Base-by-base conservation (phyloP, 305 asterid species). In the Plantago coronopus region DNA sequence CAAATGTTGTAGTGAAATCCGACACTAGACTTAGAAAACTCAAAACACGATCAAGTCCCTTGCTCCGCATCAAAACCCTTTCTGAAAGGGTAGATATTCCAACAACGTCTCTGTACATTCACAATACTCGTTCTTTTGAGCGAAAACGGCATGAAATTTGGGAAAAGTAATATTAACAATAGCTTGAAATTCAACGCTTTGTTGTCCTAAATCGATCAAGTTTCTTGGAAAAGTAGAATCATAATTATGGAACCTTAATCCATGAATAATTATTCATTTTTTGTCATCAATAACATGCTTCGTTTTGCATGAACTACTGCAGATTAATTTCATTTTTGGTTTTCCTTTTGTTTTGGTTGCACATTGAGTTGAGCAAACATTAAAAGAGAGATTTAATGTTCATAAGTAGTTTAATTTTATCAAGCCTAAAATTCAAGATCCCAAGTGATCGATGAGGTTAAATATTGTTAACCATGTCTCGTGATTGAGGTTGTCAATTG, bases 131-230 rank as follows among this genome's bases (percentile, higher is more conserved):
- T n/a, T n/a, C n/a, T n/a, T n/a, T n/a, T n/a, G n/a, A n/a, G n/a
- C n/a, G n/a, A n/a, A n/a, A 27, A 27, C 2, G 10, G 12, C 42
- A 34, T 34, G 71, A 71, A 34, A 34, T 64, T 79, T 66, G 59
- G 80, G 50, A 73, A 64, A n/a, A n/a, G n/a, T 60, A 51, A 17
- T 38, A 51, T 15, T 29, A 8, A 8, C n/a, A n/a, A n/a, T n/a
- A 34, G 59, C 67, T 72, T 75, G 72, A 64, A 62, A 64, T 80
- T 81, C 84, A 72, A 77, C 76, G 78, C 80, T 71, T 68, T 44
- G 63, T 63, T 78, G 79, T 76, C 83, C 79, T 65, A 78, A 77
- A 75, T 70, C 40, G 20, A 25, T n/a, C n/a, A n/a, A n/a, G n/a
- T n/a, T 64, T 59, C 66, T 7, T 37, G 40, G 64, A 46, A 53